Percentiles rank a stretch among this genome's conserved stretches.
Evolutionary conservation across 2,329 filamentous ascomycete species (phyloP).

Genomic region (Ceratocystis huliohia): DNA sequence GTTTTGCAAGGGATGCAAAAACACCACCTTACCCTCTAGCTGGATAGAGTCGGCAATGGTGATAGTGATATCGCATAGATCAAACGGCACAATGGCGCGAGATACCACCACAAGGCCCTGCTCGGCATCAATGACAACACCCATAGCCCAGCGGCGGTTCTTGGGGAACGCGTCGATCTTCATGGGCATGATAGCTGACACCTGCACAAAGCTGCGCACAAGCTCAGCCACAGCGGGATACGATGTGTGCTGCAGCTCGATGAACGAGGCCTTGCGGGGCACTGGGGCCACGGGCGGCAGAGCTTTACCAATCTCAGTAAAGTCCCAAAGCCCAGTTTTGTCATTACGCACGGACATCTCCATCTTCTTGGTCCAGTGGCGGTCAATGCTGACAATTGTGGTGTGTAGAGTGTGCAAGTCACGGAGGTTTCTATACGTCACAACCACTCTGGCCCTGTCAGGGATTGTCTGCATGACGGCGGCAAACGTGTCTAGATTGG

Average conservation of each 20-base stretch:
- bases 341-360: constrained; percentile 85
- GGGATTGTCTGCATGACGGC: constrained; percentile 82
- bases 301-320: constrained; percentile 69
- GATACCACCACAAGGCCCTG: constrained; percentile 93
- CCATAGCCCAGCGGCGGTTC: constrained; percentile 87
- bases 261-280: constrained; percentile 73
- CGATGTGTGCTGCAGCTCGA: constrained; percentile 76
- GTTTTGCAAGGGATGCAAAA: constrained; percentile 92
- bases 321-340: constrained; percentile 83
- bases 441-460: constrained; percentile 69
- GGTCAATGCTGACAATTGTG: constrained; percentile 79
- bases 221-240: constrained; percentile 86
- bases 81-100: constrained; percentile 84
- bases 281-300: constrained; percentile 61
- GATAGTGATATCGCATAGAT: constrained; percentile 89
- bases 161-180: constrained; percentile 98
- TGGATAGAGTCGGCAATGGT: constrained; percentile 96
- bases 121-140: constrained; percentile 91
- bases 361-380: constrained; percentile 95
- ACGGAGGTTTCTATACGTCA: constrained; percentile 89
- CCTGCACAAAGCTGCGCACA: constrained; percentile 86
- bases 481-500: constrained; percentile 77
- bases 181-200: constrained; percentile 83
- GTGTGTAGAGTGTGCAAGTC: constrained; percentile 93
- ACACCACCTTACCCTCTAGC: constrained; percentile 84